phyloP scores from a whole-genome alignment of 2,329 filamentous ascomycete genomes.

The Aspergillus unguis region DNA sequence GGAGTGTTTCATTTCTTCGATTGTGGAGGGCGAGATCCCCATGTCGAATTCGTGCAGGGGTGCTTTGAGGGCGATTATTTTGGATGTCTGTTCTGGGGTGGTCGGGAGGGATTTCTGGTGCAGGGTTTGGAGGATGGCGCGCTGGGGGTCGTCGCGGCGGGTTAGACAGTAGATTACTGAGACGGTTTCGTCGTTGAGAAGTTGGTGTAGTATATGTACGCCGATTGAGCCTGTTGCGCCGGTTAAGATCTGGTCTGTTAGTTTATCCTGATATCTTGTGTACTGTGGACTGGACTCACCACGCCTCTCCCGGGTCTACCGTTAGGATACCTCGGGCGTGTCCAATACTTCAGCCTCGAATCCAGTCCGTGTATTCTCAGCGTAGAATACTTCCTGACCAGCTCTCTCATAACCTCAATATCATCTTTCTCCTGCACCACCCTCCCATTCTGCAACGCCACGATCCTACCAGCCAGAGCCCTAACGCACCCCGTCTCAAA shows the following conservation, averaged over 20 bases:
- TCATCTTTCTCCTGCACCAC: conserved; percentile 24
- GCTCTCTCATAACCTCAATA: conserved; percentile 36
- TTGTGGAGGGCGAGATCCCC: conserved; percentile 38
- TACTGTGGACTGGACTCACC: conserved; percentile 14
- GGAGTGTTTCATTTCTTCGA: conserved; percentile 38
- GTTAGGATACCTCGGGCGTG: background rate
- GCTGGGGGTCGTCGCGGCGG: conserved; percentile 22
- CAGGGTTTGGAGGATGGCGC: conserved; percentile 24
- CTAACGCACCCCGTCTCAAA: conserved; percentile 42
- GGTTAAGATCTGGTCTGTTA: conserved; percentile 32
- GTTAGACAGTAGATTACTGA: conserved; percentile 39
- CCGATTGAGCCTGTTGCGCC: conserved; percentile 47
- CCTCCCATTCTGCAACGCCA: conserved; percentile 36
- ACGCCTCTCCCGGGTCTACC: conserved; percentile 14
- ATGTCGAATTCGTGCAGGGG: conserved; percentile 41
- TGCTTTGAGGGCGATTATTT: conserved; percentile 41
- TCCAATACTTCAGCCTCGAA: conserved; percentile 18
- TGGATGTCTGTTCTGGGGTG: conserved; percentile 25
- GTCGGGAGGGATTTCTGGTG: conserved; percentile 19
- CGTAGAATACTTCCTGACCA: conserved; percentile 47
- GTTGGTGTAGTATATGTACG: conserved; percentile 38
- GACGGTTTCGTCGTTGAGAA: conserved; percentile 37
- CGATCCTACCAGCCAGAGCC: background rate
- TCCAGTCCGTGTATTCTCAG: conserved; percentile 35
- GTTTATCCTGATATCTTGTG: background rate